phyloP scores from a whole-genome alignment of 352 stramenopile genomes.

The Globisporangium perplexum region DNA sequence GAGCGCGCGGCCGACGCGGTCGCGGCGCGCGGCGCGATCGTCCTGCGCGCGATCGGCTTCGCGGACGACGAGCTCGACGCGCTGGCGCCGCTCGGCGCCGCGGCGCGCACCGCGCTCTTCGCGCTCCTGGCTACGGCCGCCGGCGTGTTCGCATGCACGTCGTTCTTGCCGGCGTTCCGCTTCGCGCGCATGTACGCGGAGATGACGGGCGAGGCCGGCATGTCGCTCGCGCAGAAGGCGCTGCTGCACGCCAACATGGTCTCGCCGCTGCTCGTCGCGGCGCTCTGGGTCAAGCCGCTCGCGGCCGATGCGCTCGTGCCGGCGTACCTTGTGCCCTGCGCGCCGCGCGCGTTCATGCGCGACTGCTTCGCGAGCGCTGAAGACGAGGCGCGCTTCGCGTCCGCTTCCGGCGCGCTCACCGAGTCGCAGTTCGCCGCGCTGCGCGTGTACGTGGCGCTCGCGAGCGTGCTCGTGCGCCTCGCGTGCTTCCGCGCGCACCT shows the following conservation, averaged over 20 bases:
- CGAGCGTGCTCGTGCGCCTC: constrained; percentile 39
- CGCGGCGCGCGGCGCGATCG: constrained; percentile 35
- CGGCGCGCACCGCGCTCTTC: constrained; percentile 26
- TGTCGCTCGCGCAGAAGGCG: constrained; percentile 24
- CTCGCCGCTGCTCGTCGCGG: constrained; percentile 43
- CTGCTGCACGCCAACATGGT: constrained; percentile 72
- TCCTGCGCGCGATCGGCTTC: constrained; percentile 52
- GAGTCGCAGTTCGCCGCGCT: constrained; percentile 51
- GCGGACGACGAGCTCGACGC: constrained; percentile 52
- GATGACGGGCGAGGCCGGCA: constrained; percentile 44
- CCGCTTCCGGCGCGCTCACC: constrained; percentile 21
- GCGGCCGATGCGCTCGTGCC: constrained; percentile 42
- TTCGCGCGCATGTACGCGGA: constrained; percentile 79
- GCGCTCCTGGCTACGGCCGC: constrained; percentile 30
- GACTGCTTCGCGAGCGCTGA: constrained; percentile 44
- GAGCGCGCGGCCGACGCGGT: constrained; percentile 35
- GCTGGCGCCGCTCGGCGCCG: constrained; percentile 23
- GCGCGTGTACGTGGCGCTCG: constrained; percentile 46
- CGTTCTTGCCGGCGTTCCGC: constrained; percentile 65
- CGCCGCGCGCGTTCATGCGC: constrained; percentile 27
- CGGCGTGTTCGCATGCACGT: constrained; percentile 52
- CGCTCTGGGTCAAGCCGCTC: constrained; percentile 54
- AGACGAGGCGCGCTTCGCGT: constrained; percentile 18
- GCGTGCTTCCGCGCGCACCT: constrained; percentile 57
- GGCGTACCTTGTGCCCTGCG: constrained; percentile 39